Conservation (phyloP, 139 green algal genomes). For the Tetratostichococcus sp. region DNA sequence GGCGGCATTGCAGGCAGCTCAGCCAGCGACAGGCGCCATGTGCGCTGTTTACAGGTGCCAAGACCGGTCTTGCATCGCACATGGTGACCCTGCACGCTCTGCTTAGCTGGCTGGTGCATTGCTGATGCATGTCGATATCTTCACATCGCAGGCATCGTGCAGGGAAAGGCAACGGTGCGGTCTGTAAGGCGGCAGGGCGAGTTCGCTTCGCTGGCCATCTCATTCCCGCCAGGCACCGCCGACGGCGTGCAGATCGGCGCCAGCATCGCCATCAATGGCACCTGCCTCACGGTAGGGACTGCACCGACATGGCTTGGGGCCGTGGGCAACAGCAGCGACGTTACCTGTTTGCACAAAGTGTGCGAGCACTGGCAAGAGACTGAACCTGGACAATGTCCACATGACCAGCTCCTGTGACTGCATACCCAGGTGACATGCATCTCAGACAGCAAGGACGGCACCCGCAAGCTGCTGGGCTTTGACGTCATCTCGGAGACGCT, state of each 20-base stretch:
- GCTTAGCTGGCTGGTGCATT: no score
- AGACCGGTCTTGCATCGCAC: no score
- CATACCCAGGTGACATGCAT: background rate
- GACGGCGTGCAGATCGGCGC: constrained; percentile 67
- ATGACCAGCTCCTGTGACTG: no score
- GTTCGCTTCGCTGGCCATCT: constrained; percentile 61
- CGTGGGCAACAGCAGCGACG: no score
- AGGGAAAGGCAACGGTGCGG: constrained; percentile 66
- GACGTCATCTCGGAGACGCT: constrained; percentile 94
- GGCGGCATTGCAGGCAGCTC: background rate
- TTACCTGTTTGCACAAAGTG: no score
- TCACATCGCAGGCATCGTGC: constrained; percentile 81
- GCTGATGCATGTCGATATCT: no score
- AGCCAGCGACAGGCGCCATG: background rate
- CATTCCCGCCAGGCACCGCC: constrained; percentile 55
- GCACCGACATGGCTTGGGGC: no score
- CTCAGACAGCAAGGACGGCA: background rate
- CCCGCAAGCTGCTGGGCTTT: constrained; percentile 40
- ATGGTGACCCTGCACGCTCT: no score
- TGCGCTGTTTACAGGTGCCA: background rate
- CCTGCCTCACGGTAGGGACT: constrained; percentile 79
- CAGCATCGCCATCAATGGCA: constrained; percentile 90
- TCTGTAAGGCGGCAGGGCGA: constrained; percentile 44
- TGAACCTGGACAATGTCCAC: no score
- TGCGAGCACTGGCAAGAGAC: no score